Conservation (phyloP, 2,329 filamentous ascomycete species). For the Fusarium sp. region DNA sequence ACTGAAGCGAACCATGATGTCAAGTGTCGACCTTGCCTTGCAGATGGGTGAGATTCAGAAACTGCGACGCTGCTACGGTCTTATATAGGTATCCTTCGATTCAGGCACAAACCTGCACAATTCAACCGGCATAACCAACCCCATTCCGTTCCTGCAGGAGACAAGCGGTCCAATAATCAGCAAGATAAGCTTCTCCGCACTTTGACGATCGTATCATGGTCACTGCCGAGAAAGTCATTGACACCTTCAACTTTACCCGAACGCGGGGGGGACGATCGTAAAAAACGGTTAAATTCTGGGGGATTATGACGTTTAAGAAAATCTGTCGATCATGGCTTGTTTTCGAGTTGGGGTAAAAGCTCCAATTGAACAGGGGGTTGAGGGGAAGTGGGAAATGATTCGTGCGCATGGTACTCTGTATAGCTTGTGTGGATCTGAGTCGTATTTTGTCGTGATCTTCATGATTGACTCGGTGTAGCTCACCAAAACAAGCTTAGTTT, state of each 20-base stretch:
- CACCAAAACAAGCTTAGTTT: conserved; percentile 15
- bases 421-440: conserved; percentile 16
- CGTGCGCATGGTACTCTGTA: conserved; percentile 21
- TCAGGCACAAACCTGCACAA: not conserved
- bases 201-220: conserved; percentile 20
- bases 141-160: not conserved
- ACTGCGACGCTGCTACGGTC: not conserved
- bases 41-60: not conserved
- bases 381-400: conserved; percentile 9
- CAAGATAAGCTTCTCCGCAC: conserved; percentile 27
- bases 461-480: conserved; percentile 11
- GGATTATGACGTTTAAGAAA: conserved; percentile 22
- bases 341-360: conserved; percentile 17
- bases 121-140: conserved; percentile 5
- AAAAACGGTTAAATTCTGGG: conserved; percentile 26
- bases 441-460: conserved; percentile 10
- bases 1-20: conserved; percentile 36
- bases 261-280: conserved; percentile 18
- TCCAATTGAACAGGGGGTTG: not conserved
- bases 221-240: conserved; percentile 9
- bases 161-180: conserved; percentile 33
- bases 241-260: conserved; percentile 20
- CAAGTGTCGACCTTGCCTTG: not conserved
- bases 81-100: not conserved
- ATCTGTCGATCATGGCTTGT: conserved; percentile 23